Percentiles rank a stretch among this genome's conserved stretches.
Evolutionary conservation across 2,329 filamentous ascomycete species (phyloP).

Genomic region (Botrytis elliptica): DNA sequence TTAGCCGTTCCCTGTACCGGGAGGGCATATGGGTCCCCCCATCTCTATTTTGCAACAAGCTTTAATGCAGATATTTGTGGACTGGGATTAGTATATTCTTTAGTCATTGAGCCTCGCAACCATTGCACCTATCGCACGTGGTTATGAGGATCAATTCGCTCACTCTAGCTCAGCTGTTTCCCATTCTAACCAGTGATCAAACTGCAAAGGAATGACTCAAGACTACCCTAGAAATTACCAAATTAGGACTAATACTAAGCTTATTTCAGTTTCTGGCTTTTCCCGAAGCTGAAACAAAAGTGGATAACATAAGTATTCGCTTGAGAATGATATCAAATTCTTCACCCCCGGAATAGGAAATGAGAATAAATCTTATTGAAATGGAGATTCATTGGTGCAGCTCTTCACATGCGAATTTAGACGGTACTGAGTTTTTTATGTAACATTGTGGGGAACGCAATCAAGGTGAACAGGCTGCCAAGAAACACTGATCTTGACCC

Average conservation of each 20-base stretch:
- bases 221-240: background rate
- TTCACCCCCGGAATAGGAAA: background rate
- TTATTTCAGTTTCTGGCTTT: background rate
- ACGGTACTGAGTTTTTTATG: background rate
- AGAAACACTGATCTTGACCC: background rate
- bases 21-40: background rate
- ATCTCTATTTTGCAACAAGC: background rate
- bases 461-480: background rate
- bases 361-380: background rate
- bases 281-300: background rate
- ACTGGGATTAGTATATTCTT: background rate
- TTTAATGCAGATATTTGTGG: background rate
- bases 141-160: background rate
- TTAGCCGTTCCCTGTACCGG: background rate
- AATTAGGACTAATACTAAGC: background rate
- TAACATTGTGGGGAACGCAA: background rate
- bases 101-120: background rate
- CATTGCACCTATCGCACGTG: background rate
- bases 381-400: background rate
- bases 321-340: background rate
- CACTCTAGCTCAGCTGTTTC: background rate
- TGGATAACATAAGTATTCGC: background rate
- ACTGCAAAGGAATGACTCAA: background rate
- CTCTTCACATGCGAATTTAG: background rate
- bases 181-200: background rate